These are phyloP conservation scores for Metarhizium humberi DNA, from an alignment of 2,329 filamentous ascomycete species.

Conservation along the genomic window DNA sequence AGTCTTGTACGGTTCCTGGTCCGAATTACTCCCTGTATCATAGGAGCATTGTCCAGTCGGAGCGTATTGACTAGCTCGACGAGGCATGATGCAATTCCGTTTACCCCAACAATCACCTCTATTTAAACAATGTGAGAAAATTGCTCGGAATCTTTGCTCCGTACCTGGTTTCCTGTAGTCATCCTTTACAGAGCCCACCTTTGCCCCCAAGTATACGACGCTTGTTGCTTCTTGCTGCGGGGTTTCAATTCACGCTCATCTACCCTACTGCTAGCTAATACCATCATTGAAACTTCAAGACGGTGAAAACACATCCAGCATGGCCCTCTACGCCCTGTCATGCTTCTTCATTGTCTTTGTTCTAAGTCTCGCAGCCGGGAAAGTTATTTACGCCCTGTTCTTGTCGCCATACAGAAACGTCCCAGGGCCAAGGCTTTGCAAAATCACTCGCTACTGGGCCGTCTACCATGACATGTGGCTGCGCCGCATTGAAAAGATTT, in stretches of 20 bases:
- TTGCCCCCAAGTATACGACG: not conserved
- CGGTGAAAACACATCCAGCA: not conserved
- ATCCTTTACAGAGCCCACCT: not conserved
- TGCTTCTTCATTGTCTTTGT: not conserved
- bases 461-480: slow-evolving; percentile 5
- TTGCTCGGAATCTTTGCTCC: too few species aligned
- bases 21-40: not conserved
- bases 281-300: not conserved
- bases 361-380: not conserved
- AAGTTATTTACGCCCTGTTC: slow-evolving; percentile 2
- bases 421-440: slow-evolving; percentile 3
- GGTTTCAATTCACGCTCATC: not conserved
- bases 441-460: slow-evolving; percentile 4
- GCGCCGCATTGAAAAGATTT: not conserved
- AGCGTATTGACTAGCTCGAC: not conserved
- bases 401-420: slow-evolving; percentile 1
- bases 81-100: not conserved
- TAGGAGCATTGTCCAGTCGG: not conserved
- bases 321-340: not conserved
- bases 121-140: not conserved
- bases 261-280: not conserved
- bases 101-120: not conserved
- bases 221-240: not conserved
- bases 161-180: not conserved
- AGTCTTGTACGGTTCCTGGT: too few species aligned